These are phyloP conservation scores for Spongospora subterranea DNA, from an alignment of 208 protist genomes.

Conservation along the genomic window DNA sequence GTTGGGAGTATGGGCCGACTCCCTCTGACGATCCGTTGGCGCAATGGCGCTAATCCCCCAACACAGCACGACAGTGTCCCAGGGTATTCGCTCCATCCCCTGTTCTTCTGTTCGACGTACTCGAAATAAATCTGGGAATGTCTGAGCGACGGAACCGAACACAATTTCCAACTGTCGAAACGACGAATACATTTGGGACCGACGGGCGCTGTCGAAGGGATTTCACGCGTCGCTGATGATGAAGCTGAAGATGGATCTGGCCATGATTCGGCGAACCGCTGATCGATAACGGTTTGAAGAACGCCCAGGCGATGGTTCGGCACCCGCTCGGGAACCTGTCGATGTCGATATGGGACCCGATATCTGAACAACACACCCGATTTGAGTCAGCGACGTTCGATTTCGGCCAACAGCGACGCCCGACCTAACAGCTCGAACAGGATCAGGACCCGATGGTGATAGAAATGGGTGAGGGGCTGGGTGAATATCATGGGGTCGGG, in stretches of 20 bases:
- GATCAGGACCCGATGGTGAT: slow-evolving; percentile 5
- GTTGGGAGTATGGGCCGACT: neutral
- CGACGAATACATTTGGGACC: neutral
- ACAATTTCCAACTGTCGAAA: no score
- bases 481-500: neutral
- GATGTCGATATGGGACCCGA: slow-evolving; percentile 19
- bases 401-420: neutral
- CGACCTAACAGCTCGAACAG: slow-evolving; percentile 55
- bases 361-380: neutral
- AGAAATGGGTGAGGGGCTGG: neutral
- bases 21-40: neutral
- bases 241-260: neutral
- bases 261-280: slow-evolving; percentile 12
- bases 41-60: neutral
- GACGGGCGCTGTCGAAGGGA: neutral
- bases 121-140: neutral
- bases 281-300: neutral
- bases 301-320: slow-evolving; percentile 31
- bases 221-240: neutral
- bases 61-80: neutral
- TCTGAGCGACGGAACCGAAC: no score
- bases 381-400: neutral
- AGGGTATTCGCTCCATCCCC: neutral
- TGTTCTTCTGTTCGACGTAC: slow-evolving; percentile 54
- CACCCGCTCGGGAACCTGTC: neutral